Evolutionary conservation across 1,139 yeast genomes (phyloP).

Genomic region (Oligophagozyma castellii): DNA sequence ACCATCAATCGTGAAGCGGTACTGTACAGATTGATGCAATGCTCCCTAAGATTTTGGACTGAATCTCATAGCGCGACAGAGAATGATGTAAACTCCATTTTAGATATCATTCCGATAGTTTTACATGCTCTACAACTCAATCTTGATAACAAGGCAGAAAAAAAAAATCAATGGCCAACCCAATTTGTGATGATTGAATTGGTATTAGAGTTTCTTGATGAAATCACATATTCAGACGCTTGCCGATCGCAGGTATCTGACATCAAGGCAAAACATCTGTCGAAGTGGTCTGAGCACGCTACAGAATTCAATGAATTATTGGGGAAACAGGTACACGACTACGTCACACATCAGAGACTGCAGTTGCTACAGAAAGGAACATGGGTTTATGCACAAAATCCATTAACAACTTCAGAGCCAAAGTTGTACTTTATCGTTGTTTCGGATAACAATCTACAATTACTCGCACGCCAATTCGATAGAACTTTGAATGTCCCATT

Average conservation of each 20-base stretch:
- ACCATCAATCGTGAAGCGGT: conserved; percentile 12
- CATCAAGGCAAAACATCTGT: conserved; percentile 26
- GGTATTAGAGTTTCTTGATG: conserved; percentile 28
- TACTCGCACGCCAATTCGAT: conserved; percentile 48
- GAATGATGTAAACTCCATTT: conserved; percentile 27
- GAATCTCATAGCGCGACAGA: conserved; percentile 42
- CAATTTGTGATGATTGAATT: conserved; percentile 9
- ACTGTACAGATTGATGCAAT: conserved; percentile 14
- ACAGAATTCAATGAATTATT: conserved; percentile 39
- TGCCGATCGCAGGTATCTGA: conserved; percentile 41
- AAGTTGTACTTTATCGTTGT: conserved; percentile 45
- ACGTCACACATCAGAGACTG: conserved; percentile 70
- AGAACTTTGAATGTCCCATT: conserved; percentile 38
- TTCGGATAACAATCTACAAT: conserved; percentile 55
- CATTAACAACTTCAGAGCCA: conserved; percentile 29
- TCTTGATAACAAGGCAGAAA: conserved; percentile 1
- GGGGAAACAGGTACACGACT: conserved; percentile 49
- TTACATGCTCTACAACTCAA: conserved; percentile 4
- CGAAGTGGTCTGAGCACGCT: conserved; percentile 28
- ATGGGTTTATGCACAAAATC: conserved; percentile 67
- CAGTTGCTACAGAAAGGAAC: conserved; percentile 62
- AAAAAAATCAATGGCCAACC: conserved; percentile 7
- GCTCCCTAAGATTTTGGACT: conserved; percentile 46
- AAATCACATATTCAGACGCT: conserved; percentile 35
- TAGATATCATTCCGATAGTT: conserved; percentile 14